Evolutionary conservation across 257 asterid species (phyloP).

Genomic region (Solanum rostratum): DNA sequence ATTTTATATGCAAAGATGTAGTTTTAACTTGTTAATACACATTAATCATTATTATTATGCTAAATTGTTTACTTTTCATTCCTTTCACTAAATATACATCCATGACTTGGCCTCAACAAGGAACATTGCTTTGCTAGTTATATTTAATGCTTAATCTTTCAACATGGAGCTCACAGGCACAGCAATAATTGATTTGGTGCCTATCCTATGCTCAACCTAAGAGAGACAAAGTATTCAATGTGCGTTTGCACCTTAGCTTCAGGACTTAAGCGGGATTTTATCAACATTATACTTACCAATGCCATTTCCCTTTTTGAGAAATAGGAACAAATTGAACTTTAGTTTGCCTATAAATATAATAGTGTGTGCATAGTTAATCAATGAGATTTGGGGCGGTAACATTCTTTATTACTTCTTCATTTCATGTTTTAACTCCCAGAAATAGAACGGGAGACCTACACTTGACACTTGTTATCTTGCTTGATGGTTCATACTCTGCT

Average conservation of each 20-base stretch:
- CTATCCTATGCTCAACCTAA: background rate
- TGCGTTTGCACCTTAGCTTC: background rate
- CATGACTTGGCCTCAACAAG: background rate
- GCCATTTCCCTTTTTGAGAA: background rate
- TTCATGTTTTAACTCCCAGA: no score
- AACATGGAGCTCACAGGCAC: background rate
- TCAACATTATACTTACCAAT: background rate
- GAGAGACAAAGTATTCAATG: background rate
- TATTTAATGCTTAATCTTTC: background rate
- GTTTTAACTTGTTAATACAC: background rate
- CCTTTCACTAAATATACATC: background rate
- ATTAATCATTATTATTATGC: background rate
- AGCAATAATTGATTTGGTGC: background rate
- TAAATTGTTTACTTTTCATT: background rate
- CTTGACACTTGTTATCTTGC: no score
- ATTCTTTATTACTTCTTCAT: no score
- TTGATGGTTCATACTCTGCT: no score
- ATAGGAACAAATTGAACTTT: background rate
- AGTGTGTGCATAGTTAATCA: background rate
- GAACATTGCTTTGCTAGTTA: background rate
- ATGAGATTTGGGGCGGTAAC: no score
- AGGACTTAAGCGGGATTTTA: background rate
- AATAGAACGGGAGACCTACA: no score
- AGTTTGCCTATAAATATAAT: background rate
- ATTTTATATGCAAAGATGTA: background rate